Evolutionary conservation across 371 early-diverging fungal genomes (phyloP).

Genomic region (Mortierella sp.): DNA sequence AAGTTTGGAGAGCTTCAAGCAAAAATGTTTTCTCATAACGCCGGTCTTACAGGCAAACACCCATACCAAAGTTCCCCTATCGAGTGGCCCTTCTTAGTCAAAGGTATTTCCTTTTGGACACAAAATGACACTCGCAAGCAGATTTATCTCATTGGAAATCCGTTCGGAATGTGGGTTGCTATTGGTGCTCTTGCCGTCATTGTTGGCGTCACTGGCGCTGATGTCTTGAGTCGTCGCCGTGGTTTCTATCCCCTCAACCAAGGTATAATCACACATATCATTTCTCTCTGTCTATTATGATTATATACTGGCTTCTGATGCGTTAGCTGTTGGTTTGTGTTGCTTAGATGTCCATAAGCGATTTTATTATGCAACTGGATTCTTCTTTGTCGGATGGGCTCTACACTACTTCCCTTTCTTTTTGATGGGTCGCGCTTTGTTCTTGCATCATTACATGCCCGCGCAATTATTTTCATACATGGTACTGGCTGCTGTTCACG

Average conservation of each 20-base stretch:
- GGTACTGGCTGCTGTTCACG: conserved; percentile 74
- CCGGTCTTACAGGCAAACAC: conserved; percentile 90
- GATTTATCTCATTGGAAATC: conserved; percentile 98
- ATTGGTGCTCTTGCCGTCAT: conserved; percentile 69
- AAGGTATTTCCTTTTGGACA: conserved; percentile 97
- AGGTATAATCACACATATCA: conserved; percentile 27
- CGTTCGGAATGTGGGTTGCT: conserved; percentile 92
- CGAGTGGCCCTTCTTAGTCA: conserved; percentile 91
- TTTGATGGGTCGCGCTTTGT: conserved; percentile 94
- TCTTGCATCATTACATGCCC: conserved; percentile 98
- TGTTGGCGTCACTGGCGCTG: conserved; percentile 66
- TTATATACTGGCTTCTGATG: neutral
- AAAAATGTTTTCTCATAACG: conserved; percentile 93
- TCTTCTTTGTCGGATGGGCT: conserved; percentile 88
- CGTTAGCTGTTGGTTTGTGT: neutral
- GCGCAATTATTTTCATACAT: conserved; percentile 87
- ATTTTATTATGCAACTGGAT: conserved; percentile 77
- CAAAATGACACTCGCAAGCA: conserved; percentile 74
- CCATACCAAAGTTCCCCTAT: conserved; percentile 91
- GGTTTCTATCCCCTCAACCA: conserved; percentile 75
- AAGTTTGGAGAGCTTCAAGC: conserved; percentile 94
- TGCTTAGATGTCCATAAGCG: conserved; percentile 68
- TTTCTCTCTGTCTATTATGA: neutral
- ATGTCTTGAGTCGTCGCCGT: conserved; percentile 76
- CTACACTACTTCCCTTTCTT: conserved; percentile 98